These are phyloP conservation scores for Penicillium ucsense DNA, from an alignment of 495 filamentous ascomycete genomes.

Conservation along the genomic window DNA sequence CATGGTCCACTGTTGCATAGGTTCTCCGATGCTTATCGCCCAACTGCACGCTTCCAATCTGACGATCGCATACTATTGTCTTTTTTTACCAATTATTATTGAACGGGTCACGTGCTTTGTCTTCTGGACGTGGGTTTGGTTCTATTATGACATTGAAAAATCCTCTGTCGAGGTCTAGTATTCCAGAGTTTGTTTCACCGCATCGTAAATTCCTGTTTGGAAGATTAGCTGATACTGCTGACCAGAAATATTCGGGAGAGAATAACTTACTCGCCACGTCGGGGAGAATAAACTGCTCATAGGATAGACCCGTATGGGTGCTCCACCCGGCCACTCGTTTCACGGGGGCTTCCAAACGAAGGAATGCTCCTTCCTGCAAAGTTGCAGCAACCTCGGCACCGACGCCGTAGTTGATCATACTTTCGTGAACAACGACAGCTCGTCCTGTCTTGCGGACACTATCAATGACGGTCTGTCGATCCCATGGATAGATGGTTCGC, in stretches of 20 bases:
- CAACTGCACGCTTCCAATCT: too few species aligned
- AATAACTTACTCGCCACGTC: conserved; percentile 76
- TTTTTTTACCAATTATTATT: too few species aligned
- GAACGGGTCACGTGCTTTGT: too few species aligned
- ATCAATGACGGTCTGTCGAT: conserved; percentile 68
- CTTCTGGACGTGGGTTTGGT: neutral
- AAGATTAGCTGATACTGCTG: too few species aligned
- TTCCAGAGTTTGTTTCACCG: conserved; percentile 4
- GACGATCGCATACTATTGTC: too few species aligned
- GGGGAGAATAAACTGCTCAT: conserved; percentile 80
- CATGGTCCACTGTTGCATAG: too few species aligned
- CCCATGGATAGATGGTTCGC: conserved; percentile 91
- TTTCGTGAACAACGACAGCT: conserved; percentile 89
- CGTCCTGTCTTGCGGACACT: conserved; percentile 87
- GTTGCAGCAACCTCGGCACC: conserved; percentile 90
- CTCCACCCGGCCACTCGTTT: conserved; percentile 86
- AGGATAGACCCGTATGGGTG: conserved; percentile 72
- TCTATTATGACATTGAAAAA: neutral
- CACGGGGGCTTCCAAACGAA: conserved; percentile 86
- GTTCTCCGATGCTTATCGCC: too few species aligned
- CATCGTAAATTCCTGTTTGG: conserved; percentile 1
- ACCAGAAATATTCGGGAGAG: neutral
- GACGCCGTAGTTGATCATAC: conserved; percentile 89
- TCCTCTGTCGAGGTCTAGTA: neutral
- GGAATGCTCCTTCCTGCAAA: conserved; percentile 81